Conservation (phyloP, 306 rosid genomes). For the Castanea crenata region DNA sequence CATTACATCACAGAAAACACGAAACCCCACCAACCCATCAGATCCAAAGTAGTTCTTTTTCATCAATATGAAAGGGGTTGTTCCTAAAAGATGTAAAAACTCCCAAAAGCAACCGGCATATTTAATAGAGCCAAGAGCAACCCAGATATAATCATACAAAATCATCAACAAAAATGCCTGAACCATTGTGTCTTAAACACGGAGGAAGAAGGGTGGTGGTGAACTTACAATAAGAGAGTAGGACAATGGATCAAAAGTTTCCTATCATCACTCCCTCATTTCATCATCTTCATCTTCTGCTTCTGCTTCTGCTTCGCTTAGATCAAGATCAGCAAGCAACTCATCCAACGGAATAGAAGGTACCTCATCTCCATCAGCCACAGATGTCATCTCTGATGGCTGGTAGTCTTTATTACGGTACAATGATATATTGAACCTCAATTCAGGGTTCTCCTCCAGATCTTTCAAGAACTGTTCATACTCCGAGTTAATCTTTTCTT, state of each 20-base stretch:
- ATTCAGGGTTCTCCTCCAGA: constrained; percentile 64
- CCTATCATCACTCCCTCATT: constrained; percentile 45
- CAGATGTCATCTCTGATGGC: constrained; percentile 57
- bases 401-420: constrained; percentile 54
- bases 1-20: background rate
- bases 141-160: no score
- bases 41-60: background rate
- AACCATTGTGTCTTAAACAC: no score
- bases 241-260: background rate
- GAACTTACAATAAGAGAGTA: no score
- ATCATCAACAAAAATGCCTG: no score
- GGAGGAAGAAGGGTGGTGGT: no score
- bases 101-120: no score
- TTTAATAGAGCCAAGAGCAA: no score
- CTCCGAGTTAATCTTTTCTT: constrained; percentile 46
- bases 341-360: constrained; percentile 66
- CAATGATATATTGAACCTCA: constrained; percentile 53
- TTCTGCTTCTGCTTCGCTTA: constrained; percentile 45
- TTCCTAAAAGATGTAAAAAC: background rate
- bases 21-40: background rate
- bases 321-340: constrained; percentile 66
- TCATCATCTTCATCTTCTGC: constrained; percentile 35
- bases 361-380: constrained; percentile 60
- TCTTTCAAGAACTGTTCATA: constrained; percentile 66
- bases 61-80: background rate